Base-by-base conservation (phyloP, 2,329 filamentous ascomycete species). In the Chaetomium olivaceum region DNA sequence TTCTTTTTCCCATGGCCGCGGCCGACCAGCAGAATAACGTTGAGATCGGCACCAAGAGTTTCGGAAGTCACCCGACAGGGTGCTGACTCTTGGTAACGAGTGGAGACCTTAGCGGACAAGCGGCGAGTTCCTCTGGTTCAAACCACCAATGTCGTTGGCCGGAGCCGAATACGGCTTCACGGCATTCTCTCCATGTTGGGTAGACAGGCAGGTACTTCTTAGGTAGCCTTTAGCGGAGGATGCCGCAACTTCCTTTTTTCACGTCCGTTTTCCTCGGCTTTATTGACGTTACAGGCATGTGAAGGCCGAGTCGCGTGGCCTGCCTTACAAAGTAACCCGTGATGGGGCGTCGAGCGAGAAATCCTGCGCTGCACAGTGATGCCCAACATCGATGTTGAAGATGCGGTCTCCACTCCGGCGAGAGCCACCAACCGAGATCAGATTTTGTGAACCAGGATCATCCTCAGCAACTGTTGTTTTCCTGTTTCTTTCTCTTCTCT, bases 21-120 rank as follows among this genome's bases (percentile, higher is more conserved):
- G 23, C 57, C 64, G 29, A 58, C 52, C 64, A 51, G 31, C 50
- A 14, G 23, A 52, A 63, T n/a, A 29, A n/a, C 46, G 61, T 51
- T 55, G 62, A 43, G 65, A 65, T 62, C 56, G 48, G 51, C 65
- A 54, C 33, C 33, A 59, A 36, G 58, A 56, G 51, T 56, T 58
- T 67, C 66, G 66, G 66, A 67, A 67, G 63, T 7, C 63, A 65
- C 61, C 66, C 66, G 66, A 67, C 63, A 65, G 66, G 66, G 36
- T 50, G 29, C 31, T n/a, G 48, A n/a, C 27, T 50, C 57, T 21
- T 50, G 23, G 27, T 31, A 21, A 43, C 29, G 16, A 7, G 33
- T 25, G 56, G 56, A 31, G 39, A 31, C 27, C 27, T 31, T 12
- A 3, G 12, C 19, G 23, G 12, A 48, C 46, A 21, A 23, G 46